A percentile compares a stretch with the other conserved stretches of the same genome.
phyloP scores from a whole-genome alignment of 208 protist genomes.

The Wallacemonas sp. region DNA sequence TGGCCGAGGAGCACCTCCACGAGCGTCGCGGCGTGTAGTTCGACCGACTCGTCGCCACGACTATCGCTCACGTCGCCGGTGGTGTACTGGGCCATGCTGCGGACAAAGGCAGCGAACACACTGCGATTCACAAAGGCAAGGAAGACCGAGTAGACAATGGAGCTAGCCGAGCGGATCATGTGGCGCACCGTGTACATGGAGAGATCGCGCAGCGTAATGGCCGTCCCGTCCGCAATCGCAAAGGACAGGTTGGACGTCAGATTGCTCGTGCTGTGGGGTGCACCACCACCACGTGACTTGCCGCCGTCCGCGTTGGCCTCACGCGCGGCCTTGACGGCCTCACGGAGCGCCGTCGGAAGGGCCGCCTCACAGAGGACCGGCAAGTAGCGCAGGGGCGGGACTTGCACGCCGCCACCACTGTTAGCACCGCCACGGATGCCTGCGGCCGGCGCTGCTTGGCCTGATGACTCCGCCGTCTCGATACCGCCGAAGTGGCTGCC shows the following conservation, averaged over 20 bases:
- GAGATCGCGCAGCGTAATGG: slow-evolving; percentile 55
- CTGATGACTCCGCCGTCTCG: slow-evolving; percentile 3
- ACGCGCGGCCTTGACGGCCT: slow-evolving; percentile 13
- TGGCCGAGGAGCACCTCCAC: slow-evolving; percentile 81
- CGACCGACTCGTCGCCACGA: slow-evolving; percentile 49
- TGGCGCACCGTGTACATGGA: slow-evolving; percentile 65
- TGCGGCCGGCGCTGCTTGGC: slow-evolving; percentile 6
- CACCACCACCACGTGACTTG: background rate
- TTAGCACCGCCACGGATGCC: background rate
- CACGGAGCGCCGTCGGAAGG: slow-evolving; percentile 22
- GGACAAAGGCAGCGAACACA: slow-evolving; percentile 60
- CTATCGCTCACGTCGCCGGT: slow-evolving; percentile 35
- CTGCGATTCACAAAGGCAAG: slow-evolving; percentile 73
- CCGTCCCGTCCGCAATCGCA: background rate
- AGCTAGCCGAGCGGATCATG: slow-evolving; percentile 51
- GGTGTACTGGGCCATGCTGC: slow-evolving; percentile 58
- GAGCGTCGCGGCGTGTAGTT: slow-evolving; percentile 79
- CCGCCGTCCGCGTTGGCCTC: slow-evolving; percentile 5
- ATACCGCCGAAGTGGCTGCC: slow-evolving; percentile 29
- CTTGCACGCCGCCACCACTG: slow-evolving; percentile 10
- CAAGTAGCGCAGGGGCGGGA: slow-evolving; percentile 42
- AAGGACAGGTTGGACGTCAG: background rate
- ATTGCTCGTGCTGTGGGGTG: background rate
- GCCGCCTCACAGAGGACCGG: slow-evolving; percentile 27
- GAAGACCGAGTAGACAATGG: slow-evolving; percentile 60